A percentile compares a stretch with the other conserved stretches of the same genome.
Conservation (phyloP, 345 rosid genomes). For the Limnanthes douglasii region DNA sequence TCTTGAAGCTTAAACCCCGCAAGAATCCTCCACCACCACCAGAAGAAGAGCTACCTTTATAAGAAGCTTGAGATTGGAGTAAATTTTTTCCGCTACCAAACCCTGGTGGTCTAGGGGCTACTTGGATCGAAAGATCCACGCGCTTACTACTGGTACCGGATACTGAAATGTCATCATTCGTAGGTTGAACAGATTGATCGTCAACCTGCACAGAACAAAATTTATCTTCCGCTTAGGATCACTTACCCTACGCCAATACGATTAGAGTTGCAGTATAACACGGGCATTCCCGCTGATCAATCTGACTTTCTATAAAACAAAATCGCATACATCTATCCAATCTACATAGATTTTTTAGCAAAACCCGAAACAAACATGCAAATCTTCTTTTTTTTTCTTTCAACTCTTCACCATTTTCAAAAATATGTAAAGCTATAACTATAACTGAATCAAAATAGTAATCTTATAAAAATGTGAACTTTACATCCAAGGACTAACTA, state of each 20-base stretch:
- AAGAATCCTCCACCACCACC: conserved; percentile 45
- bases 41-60: conserved; percentile 27
- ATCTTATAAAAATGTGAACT: too few species aligned
- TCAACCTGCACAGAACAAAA: conserved; percentile 22
- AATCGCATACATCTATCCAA: too few species aligned
- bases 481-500: too few species aligned
- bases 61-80: conserved; percentile 26
- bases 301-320: neutral
- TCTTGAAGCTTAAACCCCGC: conserved; percentile 45
- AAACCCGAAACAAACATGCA: neutral
- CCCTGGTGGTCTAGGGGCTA: conserved; percentile 33
- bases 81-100: conserved; percentile 30
- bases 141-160: conserved; percentile 26
- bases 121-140: conserved; percentile 41
- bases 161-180: conserved; percentile 14
- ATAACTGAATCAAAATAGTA: too few species aligned
- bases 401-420: too few species aligned
- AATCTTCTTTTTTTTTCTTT: neutral
- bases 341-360: neutral
- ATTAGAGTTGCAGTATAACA: too few species aligned
- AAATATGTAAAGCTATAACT: too few species aligned
- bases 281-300: too few species aligned
- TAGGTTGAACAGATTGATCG: conserved; percentile 9
- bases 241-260: too few species aligned
- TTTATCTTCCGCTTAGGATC: neutral